Base-by-base conservation (phyloP, 2,329 filamentous ascomycete species). In the Pseudocercospora fijiensis region DNA sequence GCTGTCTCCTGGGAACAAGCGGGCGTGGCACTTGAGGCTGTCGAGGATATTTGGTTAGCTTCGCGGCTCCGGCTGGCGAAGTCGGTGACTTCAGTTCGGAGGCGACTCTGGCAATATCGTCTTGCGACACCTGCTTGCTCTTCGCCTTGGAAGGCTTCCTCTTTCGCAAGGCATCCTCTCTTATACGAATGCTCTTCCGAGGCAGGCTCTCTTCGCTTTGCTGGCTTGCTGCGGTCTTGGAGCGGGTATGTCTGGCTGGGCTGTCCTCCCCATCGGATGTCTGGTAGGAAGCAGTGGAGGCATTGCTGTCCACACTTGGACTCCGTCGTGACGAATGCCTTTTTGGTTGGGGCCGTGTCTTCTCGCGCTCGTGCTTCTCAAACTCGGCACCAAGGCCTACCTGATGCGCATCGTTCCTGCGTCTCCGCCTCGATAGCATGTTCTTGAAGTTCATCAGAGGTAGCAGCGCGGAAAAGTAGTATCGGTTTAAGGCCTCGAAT, bases 61-160 rank as follows among this genome's bases (percentile, higher is more conserved):
- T 72, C 27, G 74, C 71, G 57, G 83, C 81, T 13, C 88, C 85
- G 26, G 88, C 85, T 58, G 92, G 90, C 27, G 93, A 96, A 3
- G 92, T 96, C 2, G 95, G 95, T 13, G 95, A 98, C 77, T 99
- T 99, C 66, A 99, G 83, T 64, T 91, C 91, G 57, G 91, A 89
- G 49, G 86, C 82, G 6, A 92, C 78, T 56, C 76, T 76, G 61
- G 80, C 78, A 18, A 79, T 71, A 45, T 80, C 78, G 27, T 79
- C 75, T 51, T 68, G 58, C 20, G 68, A 67, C 8, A 67, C 66
- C 6, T 65, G 61, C 22, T 66, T 64, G 28, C 52, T 57, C 27
- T 82, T 73, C 22, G 82, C 81, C 76, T 86, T 89, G 71, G 84
- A 84, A 73, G 88, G 85, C 76, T 92, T 93, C 63, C 90, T 86